Conservation (phyloP, 2,329 filamentous ascomycete genomes). For the Pseudogymnoascus sp. region DNA sequence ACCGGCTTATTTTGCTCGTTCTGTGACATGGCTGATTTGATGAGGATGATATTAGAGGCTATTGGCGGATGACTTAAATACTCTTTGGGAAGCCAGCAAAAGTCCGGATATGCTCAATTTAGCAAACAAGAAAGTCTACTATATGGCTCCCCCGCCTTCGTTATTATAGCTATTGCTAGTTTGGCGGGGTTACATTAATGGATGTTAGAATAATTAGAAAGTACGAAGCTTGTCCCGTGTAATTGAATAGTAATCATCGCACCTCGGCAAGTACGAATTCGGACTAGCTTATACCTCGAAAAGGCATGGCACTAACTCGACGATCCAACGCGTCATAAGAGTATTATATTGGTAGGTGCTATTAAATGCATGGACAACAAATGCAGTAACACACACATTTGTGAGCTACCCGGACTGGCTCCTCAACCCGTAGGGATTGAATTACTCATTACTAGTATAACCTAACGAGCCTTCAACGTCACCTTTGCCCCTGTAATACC, state of each 20-base stretch:
- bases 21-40: conserved; percentile 6
- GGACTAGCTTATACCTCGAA: not conserved
- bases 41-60: not conserved
- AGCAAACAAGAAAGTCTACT: not conserved
- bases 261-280: not conserved
- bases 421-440: not conserved
- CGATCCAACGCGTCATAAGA: not conserved
- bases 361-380: not conserved
- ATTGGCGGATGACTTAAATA: not conserved
- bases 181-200: not conserved
- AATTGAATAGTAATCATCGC: conserved; percentile 4
- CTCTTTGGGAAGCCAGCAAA: not conserved
- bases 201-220: not conserved
- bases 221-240: not conserved
- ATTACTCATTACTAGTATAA: not conserved
- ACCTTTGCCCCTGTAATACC: conserved; percentile 17
- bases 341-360: not conserved
- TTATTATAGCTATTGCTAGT: not conserved
- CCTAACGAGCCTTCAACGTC: not conserved
- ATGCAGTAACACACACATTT: not conserved
- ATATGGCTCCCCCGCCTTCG: not conserved
- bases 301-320: not conserved
- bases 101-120: not conserved
- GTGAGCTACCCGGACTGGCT: not conserved
- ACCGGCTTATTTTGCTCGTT: conserved; percentile 14